phyloP scores from a whole-genome alignment of 371 early-diverging fungal genomes.

The Mortierella sp. region DNA sequence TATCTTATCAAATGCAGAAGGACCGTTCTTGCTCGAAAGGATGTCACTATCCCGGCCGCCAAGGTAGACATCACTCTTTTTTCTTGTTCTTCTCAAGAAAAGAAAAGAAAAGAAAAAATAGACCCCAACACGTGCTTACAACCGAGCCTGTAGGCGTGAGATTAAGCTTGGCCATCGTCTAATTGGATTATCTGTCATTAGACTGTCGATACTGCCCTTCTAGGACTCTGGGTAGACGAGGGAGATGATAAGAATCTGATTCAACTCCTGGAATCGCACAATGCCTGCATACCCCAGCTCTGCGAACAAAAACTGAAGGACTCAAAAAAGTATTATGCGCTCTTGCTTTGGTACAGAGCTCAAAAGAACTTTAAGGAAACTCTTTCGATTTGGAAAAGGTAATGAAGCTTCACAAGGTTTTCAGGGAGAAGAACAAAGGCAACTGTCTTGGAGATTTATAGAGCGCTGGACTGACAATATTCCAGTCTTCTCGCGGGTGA shows the following conservation, averaged over 20 bases:
- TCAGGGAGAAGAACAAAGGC: too few relatives aligned
- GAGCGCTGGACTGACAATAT: neutral
- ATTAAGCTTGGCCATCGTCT: too few relatives aligned
- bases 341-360: constrained; percentile 70
- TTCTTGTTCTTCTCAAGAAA: too few relatives aligned
- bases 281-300: constrained; percentile 64
- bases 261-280: constrained; percentile 60
- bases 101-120: too few relatives aligned
- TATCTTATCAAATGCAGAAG: constrained; percentile 58
- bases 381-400: constrained; percentile 78
- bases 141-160: too few relatives aligned
- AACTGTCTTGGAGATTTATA: too few relatives aligned
- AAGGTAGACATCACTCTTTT: too few relatives aligned
- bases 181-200: constrained; percentile 16
- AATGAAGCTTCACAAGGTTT: constrained; percentile 25
- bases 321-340: constrained; percentile 67
- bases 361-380: constrained; percentile 61
- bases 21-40: constrained; percentile 12
- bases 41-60: constrained; percentile 8
- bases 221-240: constrained; percentile 68
- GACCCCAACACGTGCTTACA: too few relatives aligned
- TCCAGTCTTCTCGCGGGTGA: constrained; percentile 64
- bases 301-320: constrained; percentile 54
- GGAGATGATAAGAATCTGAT: constrained; percentile 55
- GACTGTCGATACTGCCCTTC: constrained; percentile 74